A percentile compares a stretch with the other conserved stretches of the same genome.
Evolutionary conservation across 768 basidiomycete species (phyloP).

Genomic region (Suillus tomentosus): DNA sequence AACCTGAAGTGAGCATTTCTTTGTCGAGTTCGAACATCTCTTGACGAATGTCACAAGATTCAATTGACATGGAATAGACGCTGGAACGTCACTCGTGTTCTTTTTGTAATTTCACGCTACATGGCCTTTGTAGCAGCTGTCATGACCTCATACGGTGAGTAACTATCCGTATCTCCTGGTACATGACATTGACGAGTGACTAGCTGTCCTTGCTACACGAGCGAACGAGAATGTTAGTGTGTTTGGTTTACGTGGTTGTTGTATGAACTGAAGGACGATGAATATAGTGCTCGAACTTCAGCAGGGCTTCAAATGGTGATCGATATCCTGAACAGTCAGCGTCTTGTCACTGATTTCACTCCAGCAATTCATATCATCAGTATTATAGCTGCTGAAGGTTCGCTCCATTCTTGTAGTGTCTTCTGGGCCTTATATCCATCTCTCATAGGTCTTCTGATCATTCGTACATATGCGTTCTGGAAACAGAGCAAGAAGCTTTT

Average conservation of each 20-base stretch:
- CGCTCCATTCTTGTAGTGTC: not conserved
- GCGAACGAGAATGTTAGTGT: not conserved
- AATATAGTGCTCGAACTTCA: constrained; percentile 1
- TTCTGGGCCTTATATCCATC: not conserved
- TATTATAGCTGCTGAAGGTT: constrained; percentile 4
- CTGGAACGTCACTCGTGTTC: constrained; percentile 6
- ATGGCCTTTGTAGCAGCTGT: constrained; percentile 10
- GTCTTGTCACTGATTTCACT: not conserved
- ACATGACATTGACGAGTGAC: not conserved
- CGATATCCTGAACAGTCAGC: not conserved
- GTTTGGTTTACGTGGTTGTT: not conserved
- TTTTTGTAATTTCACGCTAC: constrained; percentile 12
- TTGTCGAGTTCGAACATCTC: not conserved
- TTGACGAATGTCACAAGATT: not conserved
- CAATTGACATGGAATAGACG: constrained; percentile 10
- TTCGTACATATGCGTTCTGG: constrained; percentile 8
- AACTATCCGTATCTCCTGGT: not conserved
- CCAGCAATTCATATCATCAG: constrained; percentile 6
- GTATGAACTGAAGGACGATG: not conserved
- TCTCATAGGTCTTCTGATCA: not conserved
- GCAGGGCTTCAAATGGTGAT: constrained; percentile 1
- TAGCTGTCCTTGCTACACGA: constrained; percentile 4
- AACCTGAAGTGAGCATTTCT: not conserved
- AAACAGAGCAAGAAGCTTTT: constrained; percentile 4
- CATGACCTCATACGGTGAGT: constrained; percentile 15